Conservation (phyloP, 1,139 yeast species). For the Geotrichum histeridarum region DNA sequence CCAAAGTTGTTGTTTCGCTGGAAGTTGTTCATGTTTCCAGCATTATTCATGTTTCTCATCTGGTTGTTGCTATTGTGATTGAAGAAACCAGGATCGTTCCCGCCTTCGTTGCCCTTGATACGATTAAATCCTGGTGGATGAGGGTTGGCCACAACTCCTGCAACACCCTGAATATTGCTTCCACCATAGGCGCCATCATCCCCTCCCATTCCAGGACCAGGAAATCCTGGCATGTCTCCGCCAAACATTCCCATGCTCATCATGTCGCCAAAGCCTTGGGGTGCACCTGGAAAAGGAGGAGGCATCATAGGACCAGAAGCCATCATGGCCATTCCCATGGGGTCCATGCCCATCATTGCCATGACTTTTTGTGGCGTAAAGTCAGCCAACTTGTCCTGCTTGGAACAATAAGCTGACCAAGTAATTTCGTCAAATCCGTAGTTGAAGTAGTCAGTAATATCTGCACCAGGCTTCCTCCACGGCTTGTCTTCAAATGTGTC, state of each 20-base stretch:
- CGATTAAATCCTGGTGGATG: constrained; percentile 11
- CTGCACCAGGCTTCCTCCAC: constrained; percentile 97
- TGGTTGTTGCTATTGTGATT: constrained; percentile 6
- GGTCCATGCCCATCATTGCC: constrained; percentile 26
- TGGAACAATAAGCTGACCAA: constrained; percentile 88
- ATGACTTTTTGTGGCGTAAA: constrained; percentile 55
- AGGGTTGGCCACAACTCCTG: constrained; percentile 13
- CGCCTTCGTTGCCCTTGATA: neutral
- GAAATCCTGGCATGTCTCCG: constrained; percentile 19
- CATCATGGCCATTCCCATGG: constrained; percentile 25
- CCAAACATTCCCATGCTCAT: constrained; percentile 23
- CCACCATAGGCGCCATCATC: constrained; percentile 18
- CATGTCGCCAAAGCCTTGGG: constrained; percentile 30
- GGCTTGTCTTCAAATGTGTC: constrained; percentile 88
- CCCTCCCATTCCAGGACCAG: constrained; percentile 7
- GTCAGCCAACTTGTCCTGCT: constrained; percentile 78
- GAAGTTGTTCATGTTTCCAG: constrained; percentile 5
- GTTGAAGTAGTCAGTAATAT: constrained; percentile 87
- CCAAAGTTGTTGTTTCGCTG: constrained; percentile 5
- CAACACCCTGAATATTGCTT: constrained; percentile 16
- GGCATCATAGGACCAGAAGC: constrained; percentile 17
- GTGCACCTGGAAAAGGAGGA: constrained; percentile 36
- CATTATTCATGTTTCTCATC: constrained; percentile 1
- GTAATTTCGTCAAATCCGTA: constrained; percentile 95
- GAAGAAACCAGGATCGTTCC: constrained; percentile 1